Evolutionary conservation across 306 rosid genomes (phyloP).

Genomic region (Cotoneaster glaucophyllus): DNA sequence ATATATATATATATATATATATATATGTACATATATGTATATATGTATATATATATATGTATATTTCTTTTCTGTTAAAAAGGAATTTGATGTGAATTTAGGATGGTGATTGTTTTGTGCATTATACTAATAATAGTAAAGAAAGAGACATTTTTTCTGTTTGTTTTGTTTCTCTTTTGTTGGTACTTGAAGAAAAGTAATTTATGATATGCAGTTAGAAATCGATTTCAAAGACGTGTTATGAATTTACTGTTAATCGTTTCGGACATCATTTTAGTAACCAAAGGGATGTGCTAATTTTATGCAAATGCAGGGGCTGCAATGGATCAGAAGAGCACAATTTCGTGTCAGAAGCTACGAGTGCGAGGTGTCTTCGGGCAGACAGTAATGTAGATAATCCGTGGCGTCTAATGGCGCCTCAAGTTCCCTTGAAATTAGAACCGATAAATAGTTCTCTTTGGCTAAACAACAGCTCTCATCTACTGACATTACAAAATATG

Average conservation of each 20-base stretch:
- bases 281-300: neutral
- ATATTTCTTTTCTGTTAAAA: too few relatives aligned
- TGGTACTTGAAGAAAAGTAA: too few relatives aligned
- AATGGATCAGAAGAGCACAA: slow-evolving; percentile 42
- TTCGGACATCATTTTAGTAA: neutral
- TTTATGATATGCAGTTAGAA: neutral
- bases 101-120: neutral
- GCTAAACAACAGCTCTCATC: slow-evolving; percentile 33
- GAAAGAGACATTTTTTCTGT: neutral
- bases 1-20: too few relatives aligned
- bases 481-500: slow-evolving; percentile 30
- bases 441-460: slow-evolving; percentile 32
- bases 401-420: slow-evolving; percentile 46
- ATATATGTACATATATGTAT: rapidly evolving
- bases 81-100: neutral
- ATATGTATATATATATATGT: too few relatives aligned
- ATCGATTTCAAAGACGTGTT: neutral
- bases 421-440: slow-evolving; percentile 35
- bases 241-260: neutral
- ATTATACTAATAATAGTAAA: neutral
- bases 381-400: slow-evolving; percentile 38
- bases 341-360: slow-evolving; percentile 41
- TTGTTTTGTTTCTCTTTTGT: neutral
- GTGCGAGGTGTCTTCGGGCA: slow-evolving; percentile 35
- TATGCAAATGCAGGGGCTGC: slow-evolving; percentile 7